Base-by-base conservation (phyloP, 345 rosid genomes). In the Citropsis articulata region DNA sequence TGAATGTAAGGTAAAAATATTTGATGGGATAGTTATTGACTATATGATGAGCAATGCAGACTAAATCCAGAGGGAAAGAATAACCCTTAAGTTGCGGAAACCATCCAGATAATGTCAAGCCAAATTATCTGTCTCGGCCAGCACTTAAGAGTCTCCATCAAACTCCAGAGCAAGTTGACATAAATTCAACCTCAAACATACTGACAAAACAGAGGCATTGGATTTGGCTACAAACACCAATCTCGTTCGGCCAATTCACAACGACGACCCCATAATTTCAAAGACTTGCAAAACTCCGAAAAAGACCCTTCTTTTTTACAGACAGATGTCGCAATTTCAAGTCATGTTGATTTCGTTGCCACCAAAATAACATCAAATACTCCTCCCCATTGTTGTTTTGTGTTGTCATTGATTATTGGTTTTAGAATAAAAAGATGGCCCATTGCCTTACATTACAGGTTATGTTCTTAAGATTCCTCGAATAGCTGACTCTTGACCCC, bases 331-430 rank as follows among this genome's bases (percentile, higher is more conserved):
- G 8, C 33, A 42, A 2, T 6, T 13, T 19, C 56, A 68, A 57
- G 68, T 40, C 30, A 59, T 6, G 60, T 10, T 35, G 65, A 64
- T 27, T 74, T 21, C 75, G 57, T 68, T 75, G 63, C 64, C 78
- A 59, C 75, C 78, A 73, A 59, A 66, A 24, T 27, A 10, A 10
- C 69, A 48, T 53, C 74, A 12, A 2, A 30, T 36, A 16, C 2
- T 19, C 40, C 36, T 40, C 13, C 59, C 28, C 4, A 27, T 31
- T 24, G 57, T 63, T 45, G 63, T 28, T 27, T 35, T 24, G 13
- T 10, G 22, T 33, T 33, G 0, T 25, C 21, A 53, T 16, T n/a
- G 69, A 30, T 14, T 45, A 18, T 16, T 19, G 35, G 21, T 19
- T 71, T 35, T 36, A 27, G 33, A 63, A 42, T 36, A 33, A 57